These are phyloP conservation scores for Pseudogymnoascus sp. DNA, from an alignment of 2,329 filamentous ascomycete species.

Conservation along the genomic window DNA sequence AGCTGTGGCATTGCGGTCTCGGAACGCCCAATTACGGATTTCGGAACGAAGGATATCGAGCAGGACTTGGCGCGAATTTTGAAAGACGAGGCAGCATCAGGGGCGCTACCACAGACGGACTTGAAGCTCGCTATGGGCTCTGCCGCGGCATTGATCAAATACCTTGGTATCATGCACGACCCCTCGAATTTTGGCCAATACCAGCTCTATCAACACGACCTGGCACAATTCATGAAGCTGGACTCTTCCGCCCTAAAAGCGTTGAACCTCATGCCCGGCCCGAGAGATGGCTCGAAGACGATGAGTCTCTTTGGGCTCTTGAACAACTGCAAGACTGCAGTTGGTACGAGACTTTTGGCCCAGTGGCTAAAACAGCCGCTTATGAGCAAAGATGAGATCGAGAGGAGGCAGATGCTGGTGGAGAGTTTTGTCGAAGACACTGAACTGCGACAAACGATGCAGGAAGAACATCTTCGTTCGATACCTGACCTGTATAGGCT, in stretches of 20 bases:
- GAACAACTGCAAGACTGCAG: constrained; percentile 95
- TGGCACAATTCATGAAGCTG: constrained; percentile 96
- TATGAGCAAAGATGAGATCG: constrained; percentile 84
- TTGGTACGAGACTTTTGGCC: constrained; percentile 79
- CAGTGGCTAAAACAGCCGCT: constrained; percentile 98
- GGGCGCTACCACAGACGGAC: constrained; percentile 78
- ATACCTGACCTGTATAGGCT: constrained; percentile 92
- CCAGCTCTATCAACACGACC: constrained; percentile 91
- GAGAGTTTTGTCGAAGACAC: constrained; percentile 93
- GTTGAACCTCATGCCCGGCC: constrained; percentile 93
- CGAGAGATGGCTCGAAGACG: constrained; percentile 86
- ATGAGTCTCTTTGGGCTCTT: constrained; percentile 94
- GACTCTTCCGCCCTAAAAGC: constrained; percentile 91
- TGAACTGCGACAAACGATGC: constrained; percentile 87
- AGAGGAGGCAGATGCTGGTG: constrained; percentile 85
- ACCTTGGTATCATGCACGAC: constrained; percentile 83
- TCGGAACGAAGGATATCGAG: constrained; percentile 85
- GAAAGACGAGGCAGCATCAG: constrained; percentile 73
- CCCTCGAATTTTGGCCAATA: constrained; percentile 95
- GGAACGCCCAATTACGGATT: constrained; percentile 68
- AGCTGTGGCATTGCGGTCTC: constrained; percentile 87
- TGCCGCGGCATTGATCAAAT: constrained; percentile 88
- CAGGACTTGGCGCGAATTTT: constrained; percentile 83
- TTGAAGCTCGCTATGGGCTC: constrained; percentile 94
- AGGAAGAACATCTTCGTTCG: constrained; percentile 87